Conservation (phyloP, 1,284 basidiomycete genomes). For the Ceratobasidium sp. region DNA sequence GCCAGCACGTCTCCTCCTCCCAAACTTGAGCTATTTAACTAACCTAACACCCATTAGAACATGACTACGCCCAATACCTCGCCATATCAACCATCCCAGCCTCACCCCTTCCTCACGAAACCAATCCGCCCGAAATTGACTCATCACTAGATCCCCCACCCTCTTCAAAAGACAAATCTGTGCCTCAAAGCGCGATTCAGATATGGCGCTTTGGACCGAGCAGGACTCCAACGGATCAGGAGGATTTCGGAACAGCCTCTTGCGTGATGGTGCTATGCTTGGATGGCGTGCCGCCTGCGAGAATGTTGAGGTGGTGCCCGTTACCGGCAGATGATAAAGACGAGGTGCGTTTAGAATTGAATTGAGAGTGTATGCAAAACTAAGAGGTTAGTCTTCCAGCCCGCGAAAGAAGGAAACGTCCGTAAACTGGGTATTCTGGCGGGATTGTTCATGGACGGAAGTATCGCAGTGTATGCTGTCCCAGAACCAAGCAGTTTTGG, state of each 20-base stretch:
- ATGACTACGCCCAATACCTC: slow-evolving; percentile 74
- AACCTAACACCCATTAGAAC: slow-evolving; percentile 56
- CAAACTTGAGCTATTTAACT: slow-evolving; percentile 1
- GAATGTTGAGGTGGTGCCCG: slow-evolving; percentile 89
- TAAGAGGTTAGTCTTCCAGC: slow-evolving; percentile 4
- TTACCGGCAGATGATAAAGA: slow-evolving; percentile 78
- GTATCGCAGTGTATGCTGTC: slow-evolving; percentile 76
- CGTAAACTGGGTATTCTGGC: slow-evolving; percentile 83
- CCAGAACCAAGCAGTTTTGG: slow-evolving; percentile 69
- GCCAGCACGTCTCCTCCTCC: slow-evolving; percentile 58
- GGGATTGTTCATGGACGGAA: slow-evolving; percentile 85
- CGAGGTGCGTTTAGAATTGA: slow-evolving; percentile 50
- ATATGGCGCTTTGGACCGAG: slow-evolving; percentile 65
- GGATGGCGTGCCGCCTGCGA: slow-evolving; percentile 72
- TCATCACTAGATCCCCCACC: too few relatives aligned
- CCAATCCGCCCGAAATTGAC: slow-evolving; percentile 65
- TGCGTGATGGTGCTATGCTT: slow-evolving; percentile 83
- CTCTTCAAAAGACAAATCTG: slow-evolving; percentile 63
- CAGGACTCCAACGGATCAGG: neutral
- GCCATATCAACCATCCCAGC: slow-evolving; percentile 77
- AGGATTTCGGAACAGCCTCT: slow-evolving; percentile 52
- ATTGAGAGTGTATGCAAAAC: slow-evolving; percentile 34
- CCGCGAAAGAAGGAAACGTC: slow-evolving; percentile 48
- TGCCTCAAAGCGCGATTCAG: slow-evolving; percentile 70
- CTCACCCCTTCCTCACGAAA: slow-evolving; percentile 63